These are phyloP conservation scores for Lachancea meyersii DNA, from an alignment of 805 yeast genomes.

Conservation along the genomic window DNA sequence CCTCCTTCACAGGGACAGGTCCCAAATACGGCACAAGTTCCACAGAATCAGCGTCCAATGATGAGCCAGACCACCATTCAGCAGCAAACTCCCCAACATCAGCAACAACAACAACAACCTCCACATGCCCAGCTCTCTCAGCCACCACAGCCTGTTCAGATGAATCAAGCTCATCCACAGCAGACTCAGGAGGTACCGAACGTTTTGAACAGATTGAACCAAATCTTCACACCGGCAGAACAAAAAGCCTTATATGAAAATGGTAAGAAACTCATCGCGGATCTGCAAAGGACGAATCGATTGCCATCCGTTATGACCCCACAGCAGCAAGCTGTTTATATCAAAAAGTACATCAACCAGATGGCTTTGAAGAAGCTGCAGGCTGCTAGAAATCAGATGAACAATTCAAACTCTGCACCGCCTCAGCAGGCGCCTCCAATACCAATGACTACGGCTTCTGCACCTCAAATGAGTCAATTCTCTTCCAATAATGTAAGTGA, in stretches of 20 bases:
- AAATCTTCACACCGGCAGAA: slow-evolving; percentile 33
- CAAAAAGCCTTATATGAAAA: slow-evolving; percentile 32
- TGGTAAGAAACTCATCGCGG: slow-evolving; percentile 34
- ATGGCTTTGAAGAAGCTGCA: slow-evolving; percentile 33
- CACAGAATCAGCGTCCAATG: slow-evolving; percentile 19
- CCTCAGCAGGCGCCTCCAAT: slow-evolving; percentile 7
- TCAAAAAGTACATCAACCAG: slow-evolving; percentile 34
- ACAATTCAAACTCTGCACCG: slow-evolving; percentile 12
- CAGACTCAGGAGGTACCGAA: slow-evolving; percentile 29
- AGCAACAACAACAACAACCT: slow-evolving; percentile 26
- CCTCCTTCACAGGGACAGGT: slow-evolving; percentile 3
- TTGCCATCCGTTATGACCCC: slow-evolving; percentile 13
- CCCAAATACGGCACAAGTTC: slow-evolving; percentile 13
- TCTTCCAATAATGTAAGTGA: background rate
- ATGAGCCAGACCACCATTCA: slow-evolving; percentile 30
- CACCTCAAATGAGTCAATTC: slow-evolving; percentile 11
- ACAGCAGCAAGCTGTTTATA: slow-evolving; percentile 26
- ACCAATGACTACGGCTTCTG: background rate
- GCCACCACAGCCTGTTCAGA: slow-evolving; percentile 7
- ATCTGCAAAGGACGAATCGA: slow-evolving; percentile 30
- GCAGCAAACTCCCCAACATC: slow-evolving; percentile 28
- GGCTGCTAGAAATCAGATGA: slow-evolving; percentile 19
- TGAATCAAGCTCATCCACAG: slow-evolving; percentile 13
- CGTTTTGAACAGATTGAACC: slow-evolving; percentile 31
- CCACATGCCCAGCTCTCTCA: slow-evolving; percentile 15